These are phyloP conservation scores for Antitrichia curtipendula DNA, from an alignment of 225 moss, liverwort and hornwort genomes.

Conservation along the genomic window DNA sequence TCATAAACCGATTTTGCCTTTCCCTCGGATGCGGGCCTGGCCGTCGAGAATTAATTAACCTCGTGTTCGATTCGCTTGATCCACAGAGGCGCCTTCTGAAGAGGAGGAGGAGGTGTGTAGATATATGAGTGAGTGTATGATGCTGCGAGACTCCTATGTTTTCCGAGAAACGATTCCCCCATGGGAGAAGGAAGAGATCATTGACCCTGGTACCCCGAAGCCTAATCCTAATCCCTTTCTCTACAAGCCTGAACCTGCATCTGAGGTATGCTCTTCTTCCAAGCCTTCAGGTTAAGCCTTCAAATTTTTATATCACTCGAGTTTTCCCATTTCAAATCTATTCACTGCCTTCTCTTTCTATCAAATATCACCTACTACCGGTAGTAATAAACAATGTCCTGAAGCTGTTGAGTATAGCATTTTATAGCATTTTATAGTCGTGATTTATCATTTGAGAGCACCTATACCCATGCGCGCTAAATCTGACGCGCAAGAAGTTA, in stretches of 20 bases:
- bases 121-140: conserved; percentile 64
- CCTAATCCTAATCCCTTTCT: conserved; percentile 61
- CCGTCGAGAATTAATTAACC: not conserved
- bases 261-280: conserved; percentile 27
- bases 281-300: not conserved
- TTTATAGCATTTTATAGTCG: not conserved
- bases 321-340: not conserved
- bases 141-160: conserved; percentile 66
- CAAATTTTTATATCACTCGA: not conserved
- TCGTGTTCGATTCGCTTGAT: not conserved
- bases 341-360: not conserved
- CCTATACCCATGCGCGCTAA: not conserved
- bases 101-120: conserved; percentile 84
- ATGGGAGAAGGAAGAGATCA: conserved; percentile 87
- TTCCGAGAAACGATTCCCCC: conserved; percentile 63
- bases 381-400: not conserved
- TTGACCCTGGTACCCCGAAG: conserved; percentile 77
- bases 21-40: not conserved
- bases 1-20: not conserved
- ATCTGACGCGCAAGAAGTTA: not conserved
- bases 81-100: conserved; percentile 64
- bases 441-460: not conserved
- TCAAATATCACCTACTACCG: not conserved
- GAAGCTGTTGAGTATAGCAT: not conserved
- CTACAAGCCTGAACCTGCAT: conserved; percentile 42